A percentile compares a stretch with the other conserved stretches of the same genome.
Conservation (phyloP, 441 rosid species). For the Erodium moschatum region DNA sequence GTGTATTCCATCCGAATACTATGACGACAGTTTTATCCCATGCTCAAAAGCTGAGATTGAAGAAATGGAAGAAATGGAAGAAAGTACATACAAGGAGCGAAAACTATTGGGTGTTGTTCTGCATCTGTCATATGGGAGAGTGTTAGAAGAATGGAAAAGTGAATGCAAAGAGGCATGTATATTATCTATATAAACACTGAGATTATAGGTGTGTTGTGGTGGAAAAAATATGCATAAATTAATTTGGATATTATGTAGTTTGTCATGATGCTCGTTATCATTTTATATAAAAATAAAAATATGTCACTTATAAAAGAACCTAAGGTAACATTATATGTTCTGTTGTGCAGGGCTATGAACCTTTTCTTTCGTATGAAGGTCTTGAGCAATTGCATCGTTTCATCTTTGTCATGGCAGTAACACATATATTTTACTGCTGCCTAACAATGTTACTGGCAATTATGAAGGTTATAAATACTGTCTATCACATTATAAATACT, state of each 20-base stretch:
- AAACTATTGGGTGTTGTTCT: constrained; percentile 36
- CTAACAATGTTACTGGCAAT: constrained; percentile 85
- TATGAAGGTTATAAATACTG: constrained; percentile 49
- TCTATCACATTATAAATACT: not conserved
- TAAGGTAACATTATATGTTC: constrained; percentile 14
- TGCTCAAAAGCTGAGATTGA: constrained; percentile 53
- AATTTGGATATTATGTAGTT: constrained; percentile 10
- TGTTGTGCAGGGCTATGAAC: constrained; percentile 60
- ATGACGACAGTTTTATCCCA: constrained; percentile 57
- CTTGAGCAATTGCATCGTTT: constrained; percentile 91
- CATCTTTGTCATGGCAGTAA: constrained; percentile 91
- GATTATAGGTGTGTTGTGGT: constrained; percentile 7
- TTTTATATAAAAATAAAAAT: not conserved
- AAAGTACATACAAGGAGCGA: constrained; percentile 37
- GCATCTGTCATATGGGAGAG: constrained; percentile 38
- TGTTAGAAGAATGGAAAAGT: constrained; percentile 38
- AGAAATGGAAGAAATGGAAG: constrained; percentile 32
- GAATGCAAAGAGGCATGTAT: constrained; percentile 63
- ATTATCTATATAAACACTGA: constrained; percentile 15
- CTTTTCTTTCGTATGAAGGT: constrained; percentile 79
- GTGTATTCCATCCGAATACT: constrained; percentile 76
- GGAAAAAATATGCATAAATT: not conserved
- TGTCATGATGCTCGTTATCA: not conserved
- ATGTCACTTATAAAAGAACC: not conserved
- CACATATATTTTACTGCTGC: constrained; percentile 84